These are phyloP conservation scores for Xylariaceae sp. DNA, from an alignment of 2,329 filamentous ascomycete species.

Conservation along the genomic window DNA sequence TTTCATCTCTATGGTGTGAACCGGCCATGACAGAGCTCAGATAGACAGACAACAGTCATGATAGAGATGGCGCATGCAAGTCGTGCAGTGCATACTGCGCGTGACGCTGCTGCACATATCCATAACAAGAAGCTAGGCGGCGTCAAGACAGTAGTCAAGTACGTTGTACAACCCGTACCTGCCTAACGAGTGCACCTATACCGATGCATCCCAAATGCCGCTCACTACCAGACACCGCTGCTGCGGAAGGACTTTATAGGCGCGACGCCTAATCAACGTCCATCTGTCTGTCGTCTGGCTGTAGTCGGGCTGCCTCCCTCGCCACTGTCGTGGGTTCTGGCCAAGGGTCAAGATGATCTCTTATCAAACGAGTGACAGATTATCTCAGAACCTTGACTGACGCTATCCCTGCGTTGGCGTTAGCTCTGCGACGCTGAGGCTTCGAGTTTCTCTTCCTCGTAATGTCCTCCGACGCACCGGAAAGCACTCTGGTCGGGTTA, in stretches of 20 bases:
- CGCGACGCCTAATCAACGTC: slow-evolving; percentile 7
- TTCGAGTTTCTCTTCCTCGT: slow-evolving; percentile 7
- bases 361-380: slow-evolving; percentile 4
- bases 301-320: too few relatives aligned
- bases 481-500: slow-evolving; percentile 13
- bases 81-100: too few relatives aligned
- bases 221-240: slow-evolving; percentile 13
- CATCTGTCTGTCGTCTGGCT: too few relatives aligned
- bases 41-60: too few relatives aligned
- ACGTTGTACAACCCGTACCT: slow-evolving; percentile 14
- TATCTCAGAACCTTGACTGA: background rate
- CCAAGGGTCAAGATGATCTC: slow-evolving; percentile 3
- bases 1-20: too few relatives aligned
- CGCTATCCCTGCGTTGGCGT: slow-evolving; percentile 2
- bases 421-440: slow-evolving; percentile 1
- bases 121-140: slow-evolving; percentile 14
- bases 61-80: too few relatives aligned
- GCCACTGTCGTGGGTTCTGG: slow-evolving; percentile 6
- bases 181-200: slow-evolving; percentile 19
- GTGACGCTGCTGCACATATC: slow-evolving; percentile 4
- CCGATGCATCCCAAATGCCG: slow-evolving; percentile 19
- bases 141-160: background rate
- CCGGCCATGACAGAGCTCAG: too few relatives aligned
- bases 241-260: slow-evolving; percentile 11
- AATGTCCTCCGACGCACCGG: slow-evolving; percentile 10